These are phyloP conservation scores for Penicillium sp. DNA, from an alignment of 2,329 filamentous ascomycete species.

Conservation along the genomic window DNA sequence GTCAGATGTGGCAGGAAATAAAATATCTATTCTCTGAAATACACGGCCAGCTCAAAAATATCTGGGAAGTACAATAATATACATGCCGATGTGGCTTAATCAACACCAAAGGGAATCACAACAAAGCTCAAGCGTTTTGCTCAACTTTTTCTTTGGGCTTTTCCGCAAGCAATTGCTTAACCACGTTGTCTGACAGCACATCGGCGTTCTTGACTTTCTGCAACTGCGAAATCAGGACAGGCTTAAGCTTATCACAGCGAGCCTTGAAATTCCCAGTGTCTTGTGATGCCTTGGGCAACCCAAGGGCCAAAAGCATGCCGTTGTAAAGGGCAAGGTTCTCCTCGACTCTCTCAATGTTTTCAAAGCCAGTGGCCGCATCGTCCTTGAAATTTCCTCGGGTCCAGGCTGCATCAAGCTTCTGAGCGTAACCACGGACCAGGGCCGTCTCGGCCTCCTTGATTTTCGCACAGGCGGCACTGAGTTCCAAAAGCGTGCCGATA, in stretches of 20 bases:
- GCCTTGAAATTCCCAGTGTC: not conserved
- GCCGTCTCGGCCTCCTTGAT: constrained; percentile 42
- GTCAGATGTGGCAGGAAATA: constrained; percentile 5
- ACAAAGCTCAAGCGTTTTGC: not conserved
- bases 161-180: not conserved
- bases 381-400: constrained; percentile 25
- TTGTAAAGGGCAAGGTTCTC: constrained; percentile 41
- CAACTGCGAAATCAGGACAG: constrained; percentile 42
- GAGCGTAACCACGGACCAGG: constrained; percentile 43
- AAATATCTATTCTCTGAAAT: constrained; percentile 19
- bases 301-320: constrained; percentile 42
- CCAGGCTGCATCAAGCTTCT: constrained; percentile 40
- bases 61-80: constrained; percentile 23
- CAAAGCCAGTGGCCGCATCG: constrained; percentile 16
- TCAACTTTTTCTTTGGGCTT: not conserved
- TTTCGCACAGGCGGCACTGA: constrained; percentile 47
- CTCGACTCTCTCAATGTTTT: constrained; percentile 25
- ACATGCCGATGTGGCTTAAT: constrained; percentile 15
- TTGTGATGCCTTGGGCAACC: not conserved
- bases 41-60: constrained; percentile 21
- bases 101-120: constrained; percentile 5
- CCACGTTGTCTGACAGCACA: constrained; percentile 28
- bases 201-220: constrained; percentile 28
- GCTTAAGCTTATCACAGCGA: not conserved
- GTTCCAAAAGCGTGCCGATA: constrained; percentile 45